A percentile compares a stretch with the other conserved stretches of the same genome.
These are phyloP conservation scores for Cyberlindnera bimundalis DNA, from an alignment of 805 yeast genomes.

Conservation along the genomic window DNA sequence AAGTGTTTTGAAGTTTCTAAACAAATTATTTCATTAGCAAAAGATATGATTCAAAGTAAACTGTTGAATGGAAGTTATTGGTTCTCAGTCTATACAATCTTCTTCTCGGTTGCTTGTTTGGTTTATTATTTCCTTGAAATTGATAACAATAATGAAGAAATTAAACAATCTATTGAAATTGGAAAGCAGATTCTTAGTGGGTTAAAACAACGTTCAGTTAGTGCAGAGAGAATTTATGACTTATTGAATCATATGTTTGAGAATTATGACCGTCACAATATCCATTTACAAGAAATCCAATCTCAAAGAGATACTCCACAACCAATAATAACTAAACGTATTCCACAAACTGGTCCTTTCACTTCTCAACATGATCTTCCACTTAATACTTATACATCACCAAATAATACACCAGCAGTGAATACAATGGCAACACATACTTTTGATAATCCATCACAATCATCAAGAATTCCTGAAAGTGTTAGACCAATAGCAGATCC, in stretches of 20 bases:
- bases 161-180: slow-evolving; percentile 68
- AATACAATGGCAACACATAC: slow-evolving; percentile 17
- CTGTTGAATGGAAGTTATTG: slow-evolving; percentile 85
- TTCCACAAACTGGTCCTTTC: slow-evolving; percentile 13
- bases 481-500: background rate
- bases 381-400: slow-evolving; percentile 15
- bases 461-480: background rate
- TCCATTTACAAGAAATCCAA: slow-evolving; percentile 33
- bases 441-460: slow-evolving; percentile 8
- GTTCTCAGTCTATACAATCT: slow-evolving; percentile 93
- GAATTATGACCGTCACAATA: slow-evolving; percentile 69
- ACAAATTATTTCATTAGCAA: slow-evolving; percentile 73
- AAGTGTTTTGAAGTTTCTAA: slow-evolving; percentile 85
- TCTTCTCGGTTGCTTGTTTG: slow-evolving; percentile 85
- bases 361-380: slow-evolving; percentile 8
- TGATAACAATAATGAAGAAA: slow-evolving; percentile 45
- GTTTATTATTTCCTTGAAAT: slow-evolving; percentile 58
- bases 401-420: slow-evolving; percentile 15
- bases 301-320: slow-evolving; percentile 2
- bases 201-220: slow-evolving; percentile 68
- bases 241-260: slow-evolving; percentile 75
- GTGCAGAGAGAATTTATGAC: slow-evolving; percentile 78
- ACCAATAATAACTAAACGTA: slow-evolving; percentile 1
- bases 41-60: slow-evolving; percentile 70
- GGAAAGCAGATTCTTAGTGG: slow-evolving; percentile 71